A percentile compares a stretch with the other conserved stretches of the same genome.
phyloP scores from a whole-genome alignment of 495 filamentous ascomycete genomes.

The Aspergillus ostianus region DNA sequence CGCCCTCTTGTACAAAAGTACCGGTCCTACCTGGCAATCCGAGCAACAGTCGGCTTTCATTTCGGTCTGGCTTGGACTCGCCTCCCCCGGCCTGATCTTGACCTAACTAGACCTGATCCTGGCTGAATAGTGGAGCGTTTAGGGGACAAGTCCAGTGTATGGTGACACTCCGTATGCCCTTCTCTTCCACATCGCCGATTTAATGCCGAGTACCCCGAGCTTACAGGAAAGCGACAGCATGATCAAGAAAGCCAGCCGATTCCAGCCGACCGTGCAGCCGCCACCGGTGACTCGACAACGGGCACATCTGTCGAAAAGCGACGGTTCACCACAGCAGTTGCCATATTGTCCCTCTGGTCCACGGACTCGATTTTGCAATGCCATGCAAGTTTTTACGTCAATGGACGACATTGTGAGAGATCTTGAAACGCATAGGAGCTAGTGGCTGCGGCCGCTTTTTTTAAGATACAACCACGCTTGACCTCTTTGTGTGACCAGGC shows the following conservation, averaged over 20 bases:
- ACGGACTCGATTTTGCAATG: not conserved
- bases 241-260: not conserved
- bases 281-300: not conserved
- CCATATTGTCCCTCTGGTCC: not conserved
- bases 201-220: not conserved
- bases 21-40: not conserved
- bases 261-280: not conserved
- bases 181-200: not conserved
- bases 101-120: not conserved
- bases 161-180: not conserved
- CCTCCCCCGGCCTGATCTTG: not conserved
- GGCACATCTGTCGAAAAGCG: too few species aligned
- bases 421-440: not conserved
- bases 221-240: not conserved
- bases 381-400: not conserved
- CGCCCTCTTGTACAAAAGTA: not conserved
- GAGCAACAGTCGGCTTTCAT: not conserved
- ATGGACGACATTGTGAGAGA: not conserved
- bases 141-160: not conserved
- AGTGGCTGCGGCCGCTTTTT: not conserved
- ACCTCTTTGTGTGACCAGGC: constrained; percentile 3
- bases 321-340: not conserved
- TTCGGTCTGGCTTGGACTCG: not conserved
- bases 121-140: not conserved
- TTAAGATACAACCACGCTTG: not conserved